These are phyloP conservation scores for Globisporangium solare DNA, from an alignment of 352 stramenopile genomes.

Conservation along the genomic window DNA sequence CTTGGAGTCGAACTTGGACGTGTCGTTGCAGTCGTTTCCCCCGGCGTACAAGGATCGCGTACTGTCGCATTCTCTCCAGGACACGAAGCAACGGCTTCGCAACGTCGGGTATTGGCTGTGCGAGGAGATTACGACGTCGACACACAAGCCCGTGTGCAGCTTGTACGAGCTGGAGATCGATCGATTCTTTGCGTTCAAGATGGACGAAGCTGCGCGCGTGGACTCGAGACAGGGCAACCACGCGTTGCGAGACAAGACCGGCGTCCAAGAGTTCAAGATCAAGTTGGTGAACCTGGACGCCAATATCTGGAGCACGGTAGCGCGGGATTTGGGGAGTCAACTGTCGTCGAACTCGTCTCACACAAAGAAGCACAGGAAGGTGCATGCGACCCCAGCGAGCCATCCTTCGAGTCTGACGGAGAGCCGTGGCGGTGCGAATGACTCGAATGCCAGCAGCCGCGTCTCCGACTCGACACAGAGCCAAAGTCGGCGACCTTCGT, in stretches of 20 bases:
- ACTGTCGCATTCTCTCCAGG: slow-evolving; percentile 40
- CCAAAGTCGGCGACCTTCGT: slow-evolving; percentile 3
- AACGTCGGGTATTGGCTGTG: slow-evolving; percentile 45
- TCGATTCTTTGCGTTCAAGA: slow-evolving; percentile 46
- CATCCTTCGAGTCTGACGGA: background rate
- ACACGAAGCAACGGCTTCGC: slow-evolving; percentile 32
- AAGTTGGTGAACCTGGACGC: slow-evolving; percentile 53
- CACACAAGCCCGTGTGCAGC: slow-evolving; percentile 50
- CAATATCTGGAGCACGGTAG: slow-evolving; percentile 41
- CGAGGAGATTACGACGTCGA: slow-evolving; percentile 38
- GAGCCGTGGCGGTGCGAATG: background rate
- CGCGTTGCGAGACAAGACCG: slow-evolving; percentile 32
- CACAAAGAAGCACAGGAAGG: background rate
- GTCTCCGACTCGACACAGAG: slow-evolving; percentile 12
- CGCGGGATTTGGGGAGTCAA: slow-evolving; percentile 2
- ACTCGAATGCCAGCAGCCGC: slow-evolving; percentile 12
- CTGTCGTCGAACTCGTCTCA: slow-evolving; percentile 11
- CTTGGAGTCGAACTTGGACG: slow-evolving; percentile 29
- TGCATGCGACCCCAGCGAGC: background rate
- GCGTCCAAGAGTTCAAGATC: slow-evolving; percentile 45
- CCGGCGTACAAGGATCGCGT: slow-evolving; percentile 78
- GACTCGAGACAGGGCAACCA: slow-evolving; percentile 21
- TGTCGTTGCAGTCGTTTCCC: slow-evolving; percentile 15
- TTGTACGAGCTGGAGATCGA: slow-evolving; percentile 49
- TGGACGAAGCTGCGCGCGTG: slow-evolving; percentile 18